Evolutionary conservation across 2,329 filamentous ascomycete species (phyloP).

Genomic region (Colletotrichum cordylinicola): DNA sequence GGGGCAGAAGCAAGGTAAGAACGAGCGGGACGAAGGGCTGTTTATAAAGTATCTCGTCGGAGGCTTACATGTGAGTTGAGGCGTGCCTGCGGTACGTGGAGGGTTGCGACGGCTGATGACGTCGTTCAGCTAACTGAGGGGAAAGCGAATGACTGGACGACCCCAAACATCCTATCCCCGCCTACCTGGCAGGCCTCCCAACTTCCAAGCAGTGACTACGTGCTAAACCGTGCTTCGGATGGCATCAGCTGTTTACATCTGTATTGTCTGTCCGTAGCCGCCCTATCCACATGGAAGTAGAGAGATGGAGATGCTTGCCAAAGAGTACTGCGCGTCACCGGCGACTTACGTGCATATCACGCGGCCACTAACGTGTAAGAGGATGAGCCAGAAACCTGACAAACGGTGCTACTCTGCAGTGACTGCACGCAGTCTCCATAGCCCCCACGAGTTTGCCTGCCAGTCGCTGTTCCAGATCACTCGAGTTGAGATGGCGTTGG

Average conservation of each 20-base stretch:
- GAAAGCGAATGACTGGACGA: neutral
- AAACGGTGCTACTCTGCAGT: neutral
- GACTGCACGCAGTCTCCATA: neutral
- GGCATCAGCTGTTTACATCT: neutral
- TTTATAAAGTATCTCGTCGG: slow-evolving; percentile 11
- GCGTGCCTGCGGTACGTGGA: neutral
- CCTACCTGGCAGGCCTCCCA: slow-evolving; percentile 12
- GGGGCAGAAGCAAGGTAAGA: neutral
- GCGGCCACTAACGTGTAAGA: neutral
- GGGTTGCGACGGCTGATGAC: slow-evolving; percentile 21
- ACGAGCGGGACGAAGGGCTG: neutral
- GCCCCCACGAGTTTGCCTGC: neutral
- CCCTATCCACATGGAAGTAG: neutral
- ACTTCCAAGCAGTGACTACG: neutral
- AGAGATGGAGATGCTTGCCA: neutral
- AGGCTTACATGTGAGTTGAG: slow-evolving; percentile 19
- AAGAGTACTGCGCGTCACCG: slow-evolving; percentile 13
- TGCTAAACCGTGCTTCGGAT: neutral
- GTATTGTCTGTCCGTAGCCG: neutral
- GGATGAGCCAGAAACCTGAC: slow-evolving; percentile 7
- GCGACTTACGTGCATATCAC: slow-evolving; percentile 10
- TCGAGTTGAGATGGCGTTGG: neutral
- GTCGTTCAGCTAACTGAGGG: slow-evolving; percentile 1
- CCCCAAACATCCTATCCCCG: neutral
- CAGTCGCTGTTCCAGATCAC: neutral